Evolutionary conservation across 768 basidiomycete genomes (phyloP).

Genomic region (Auriscalpium vulgare): DNA sequence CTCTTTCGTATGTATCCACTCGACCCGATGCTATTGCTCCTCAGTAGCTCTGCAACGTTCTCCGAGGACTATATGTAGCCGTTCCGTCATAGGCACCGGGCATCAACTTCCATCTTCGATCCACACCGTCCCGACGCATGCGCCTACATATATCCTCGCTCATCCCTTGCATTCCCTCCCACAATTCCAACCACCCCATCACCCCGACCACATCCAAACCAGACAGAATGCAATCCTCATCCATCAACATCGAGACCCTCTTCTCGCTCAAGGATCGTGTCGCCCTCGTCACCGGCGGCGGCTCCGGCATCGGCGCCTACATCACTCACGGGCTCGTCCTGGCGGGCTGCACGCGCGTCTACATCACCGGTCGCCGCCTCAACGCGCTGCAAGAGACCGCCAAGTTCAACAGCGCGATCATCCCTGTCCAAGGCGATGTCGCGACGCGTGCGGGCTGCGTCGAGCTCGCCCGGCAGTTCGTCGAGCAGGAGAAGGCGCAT

Average conservation of each 20-base stretch:
- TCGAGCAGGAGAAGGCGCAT: slow-evolving; percentile 3
- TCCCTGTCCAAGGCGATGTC: slow-evolving; percentile 13
- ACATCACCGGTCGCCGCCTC: slow-evolving; percentile 13
- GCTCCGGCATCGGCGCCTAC: slow-evolving; percentile 12
- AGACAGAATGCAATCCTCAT: neutral
- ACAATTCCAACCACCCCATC: neutral
- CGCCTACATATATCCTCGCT: neutral
- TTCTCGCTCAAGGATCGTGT: slow-evolving; percentile 5
- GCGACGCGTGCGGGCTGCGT: slow-evolving; percentile 9
- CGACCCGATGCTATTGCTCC: too few species aligned
- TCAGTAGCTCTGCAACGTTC: too few species aligned
- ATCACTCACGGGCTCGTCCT: slow-evolving; percentile 12
- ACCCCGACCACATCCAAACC: neutral
- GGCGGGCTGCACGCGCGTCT: slow-evolving; percentile 11
- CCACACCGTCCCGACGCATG: neutral
- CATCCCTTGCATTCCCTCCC: neutral
- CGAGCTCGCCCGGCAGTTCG: slow-evolving; percentile 3
- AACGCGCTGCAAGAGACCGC: slow-evolving; percentile 2
- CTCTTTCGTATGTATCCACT: too few species aligned
- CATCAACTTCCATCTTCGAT: neutral
- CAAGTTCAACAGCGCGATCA: neutral
- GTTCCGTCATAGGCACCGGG: too few species aligned
- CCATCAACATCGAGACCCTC: slow-evolving; percentile 1
- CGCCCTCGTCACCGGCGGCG: slow-evolving; percentile 4
- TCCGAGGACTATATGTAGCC: too few species aligned